Evolutionary conservation across 2,329 filamentous ascomycete genomes (phyloP), one percentile per base, ranked within the genome.

Genomic region (Davidsoniella virescens): DNA sequence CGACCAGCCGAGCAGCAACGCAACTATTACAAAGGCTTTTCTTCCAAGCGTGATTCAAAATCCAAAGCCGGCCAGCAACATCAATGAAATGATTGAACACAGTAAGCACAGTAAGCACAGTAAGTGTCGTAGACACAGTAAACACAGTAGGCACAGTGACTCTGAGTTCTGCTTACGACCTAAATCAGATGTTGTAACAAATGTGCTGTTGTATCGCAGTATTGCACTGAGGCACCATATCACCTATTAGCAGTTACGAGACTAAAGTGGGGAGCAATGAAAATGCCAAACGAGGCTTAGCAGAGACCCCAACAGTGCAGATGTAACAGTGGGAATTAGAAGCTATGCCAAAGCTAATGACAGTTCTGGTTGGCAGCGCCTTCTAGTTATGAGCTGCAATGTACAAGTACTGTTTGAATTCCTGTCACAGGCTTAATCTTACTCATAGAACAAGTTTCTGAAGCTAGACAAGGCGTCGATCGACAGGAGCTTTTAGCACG

Each of bases 231-330:
- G 18, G 40, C 17, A 7, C 8, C n/a, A 2, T 23, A 42, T 23
- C 10, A 20, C 17, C 7, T 41, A 25, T 7, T 14, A 14, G 10
- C 38, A 4, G 14, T 40, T 40, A 33, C 6, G 26, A 42, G 23
- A 42, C 7, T n/a, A 14, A 20, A 42, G 40, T 42, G 40, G 17
- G 40, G 40, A 42, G 38, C 38, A 40, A 16, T 40, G 38, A 40
- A 40, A 40, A 7, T 40, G 38, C 38, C n/a, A 40, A 40, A 48
- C 37, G 38, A 48, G 46, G 46, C 47, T 50, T 50, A 50, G 47
- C 47, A 17, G 7, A 43, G 44, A 29, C 39, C 47, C 42, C 18
- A 12, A 49, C 25, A 36, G 47, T 49, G 37, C 10, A 48, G 40
- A 50, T 50, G 29, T 50, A 50, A 50, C 47, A 9, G 26, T 33